Evolutionary conservation across 768 basidiomycete genomes (phyloP).

Genomic region (Agaricus sinodeliciosus): DNA sequence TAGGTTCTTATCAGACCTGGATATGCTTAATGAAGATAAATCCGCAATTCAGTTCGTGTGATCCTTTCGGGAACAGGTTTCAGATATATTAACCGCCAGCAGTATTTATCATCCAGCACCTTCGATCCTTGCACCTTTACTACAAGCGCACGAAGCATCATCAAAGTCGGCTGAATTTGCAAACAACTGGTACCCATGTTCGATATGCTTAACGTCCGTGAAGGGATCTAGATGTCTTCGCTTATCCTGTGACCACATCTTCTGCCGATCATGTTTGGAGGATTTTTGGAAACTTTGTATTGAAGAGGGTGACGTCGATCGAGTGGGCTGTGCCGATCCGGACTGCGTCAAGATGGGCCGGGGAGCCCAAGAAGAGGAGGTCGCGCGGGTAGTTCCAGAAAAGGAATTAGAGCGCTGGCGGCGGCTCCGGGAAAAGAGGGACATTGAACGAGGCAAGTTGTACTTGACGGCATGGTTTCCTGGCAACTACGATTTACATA

Average conservation of each 20-base stretch:
- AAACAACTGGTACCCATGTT: constrained; percentile 59
- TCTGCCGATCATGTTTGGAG: constrained; percentile 73
- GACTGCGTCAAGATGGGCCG: constrained; percentile 62
- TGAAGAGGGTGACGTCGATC: constrained; percentile 66
- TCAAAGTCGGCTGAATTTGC: constrained; percentile 50
- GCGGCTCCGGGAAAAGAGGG: constrained; percentile 67
- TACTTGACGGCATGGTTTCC: not conserved
- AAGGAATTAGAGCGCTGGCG: constrained; percentile 66
- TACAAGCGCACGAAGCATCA: constrained; percentile 42
- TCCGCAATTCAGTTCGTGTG: constrained; percentile 20
- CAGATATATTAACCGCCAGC: not conserved
- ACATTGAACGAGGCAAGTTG: constrained; percentile 60
- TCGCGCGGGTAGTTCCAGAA: constrained; percentile 62
- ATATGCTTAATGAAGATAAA: constrained; percentile 26
- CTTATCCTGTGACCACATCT: constrained; percentile 70
- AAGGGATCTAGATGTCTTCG: constrained; percentile 74
- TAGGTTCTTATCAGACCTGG: constrained; percentile 48
- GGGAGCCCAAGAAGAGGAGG: constrained; percentile 64
- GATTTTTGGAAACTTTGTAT: constrained; percentile 84
- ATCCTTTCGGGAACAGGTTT: not conserved
- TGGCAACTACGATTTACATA: constrained; percentile 10
- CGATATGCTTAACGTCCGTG: constrained; percentile 66
- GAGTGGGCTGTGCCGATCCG: constrained; percentile 78
- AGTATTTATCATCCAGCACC: constrained; percentile 58
- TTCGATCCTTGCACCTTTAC: constrained; percentile 37